Evolutionary conservation across 2,329 filamentous ascomycete species (phyloP), one percentile per base, ranked within the genome.

Genomic region (Neocucurbitaria cava): DNA sequence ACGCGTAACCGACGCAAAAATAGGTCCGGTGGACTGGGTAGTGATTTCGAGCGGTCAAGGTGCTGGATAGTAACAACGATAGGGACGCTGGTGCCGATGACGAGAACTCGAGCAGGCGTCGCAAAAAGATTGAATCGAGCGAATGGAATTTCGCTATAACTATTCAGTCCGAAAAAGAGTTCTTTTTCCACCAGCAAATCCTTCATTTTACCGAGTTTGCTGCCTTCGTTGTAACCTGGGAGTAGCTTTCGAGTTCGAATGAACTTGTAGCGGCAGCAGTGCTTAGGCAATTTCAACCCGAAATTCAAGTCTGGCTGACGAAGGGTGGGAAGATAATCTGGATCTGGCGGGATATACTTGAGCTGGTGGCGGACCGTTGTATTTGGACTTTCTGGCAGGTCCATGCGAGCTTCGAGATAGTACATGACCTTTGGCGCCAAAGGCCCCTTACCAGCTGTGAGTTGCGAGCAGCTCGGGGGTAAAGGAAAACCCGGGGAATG

Each of bases 1-100:
- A 71, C 62, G 36, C 64, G 61, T 1, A 73, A 26, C 3, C 68
- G 59, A 15, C 61, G 68, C 10, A 73, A 44, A 24, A 61, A 61
- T 0, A 73, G 36, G 17, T 61, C 55, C 2, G 69, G 70, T 17
- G 66, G 65, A 13, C 53, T 43, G 1, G 48, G 52, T 1, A 72
- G 41, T 3, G 68, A 70, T n/a, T 61, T 51, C 3, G 65, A 68
- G 10, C 69, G 65, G 20, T 70, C 62, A 3, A 65, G 49, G 31
- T 72, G 69, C 9, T 65, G 52, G 13, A 73, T 26, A 11, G 47
- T 60, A 1, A 72, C 39, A 5, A 54, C 38, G n/a, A 65, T 51
- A 5, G 60, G 59, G 2, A 72, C 44, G 1, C 45, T 46, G 3
- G 44, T 24, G 5, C 66, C 66, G 6, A 65, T 46, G 6, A 62